These are phyloP conservation scores for Terfezia claveryi DNA, from an alignment of 495 filamentous ascomycete genomes.

Conservation along the genomic window DNA sequence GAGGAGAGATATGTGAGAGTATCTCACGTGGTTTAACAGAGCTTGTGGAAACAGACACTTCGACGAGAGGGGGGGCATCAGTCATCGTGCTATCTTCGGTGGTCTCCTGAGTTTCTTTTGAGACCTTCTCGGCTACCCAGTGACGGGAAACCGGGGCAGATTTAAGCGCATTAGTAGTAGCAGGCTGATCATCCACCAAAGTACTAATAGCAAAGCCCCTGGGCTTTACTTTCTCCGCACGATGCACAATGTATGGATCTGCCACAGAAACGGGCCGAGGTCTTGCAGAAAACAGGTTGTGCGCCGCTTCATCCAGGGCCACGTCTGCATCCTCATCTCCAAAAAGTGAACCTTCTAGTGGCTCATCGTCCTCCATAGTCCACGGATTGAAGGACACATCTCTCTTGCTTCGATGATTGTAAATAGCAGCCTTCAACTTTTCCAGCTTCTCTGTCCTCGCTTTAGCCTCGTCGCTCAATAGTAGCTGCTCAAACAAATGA, in stretches of 20 bases:
- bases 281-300: no score
- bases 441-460: neutral
- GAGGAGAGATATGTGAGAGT: no score
- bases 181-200: constrained; percentile 7
- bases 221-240: constrained; percentile 2
- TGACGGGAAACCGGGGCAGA: neutral
- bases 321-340: neutral
- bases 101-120: neutral
- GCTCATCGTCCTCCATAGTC: neutral
- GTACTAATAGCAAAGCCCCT: constrained; percentile 16
- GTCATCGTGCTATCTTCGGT: neutral
- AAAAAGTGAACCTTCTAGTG: no score
- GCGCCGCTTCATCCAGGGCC: neutral
- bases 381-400: neutral
- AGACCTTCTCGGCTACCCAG: neutral
- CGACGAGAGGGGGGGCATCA: neutral
- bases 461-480: neutral
- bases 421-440: neutral
- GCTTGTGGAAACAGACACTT: neutral
- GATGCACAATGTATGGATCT: no score
- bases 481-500: neutral
- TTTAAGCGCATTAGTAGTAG: no score
- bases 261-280: no score
- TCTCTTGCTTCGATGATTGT: neutral
- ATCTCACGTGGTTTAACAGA: no score